Evolutionary conservation across 768 basidiomycete species (phyloP), one percentile per base, ranked within the genome.

Genomic region (Panaeolus papilionaceus): DNA sequence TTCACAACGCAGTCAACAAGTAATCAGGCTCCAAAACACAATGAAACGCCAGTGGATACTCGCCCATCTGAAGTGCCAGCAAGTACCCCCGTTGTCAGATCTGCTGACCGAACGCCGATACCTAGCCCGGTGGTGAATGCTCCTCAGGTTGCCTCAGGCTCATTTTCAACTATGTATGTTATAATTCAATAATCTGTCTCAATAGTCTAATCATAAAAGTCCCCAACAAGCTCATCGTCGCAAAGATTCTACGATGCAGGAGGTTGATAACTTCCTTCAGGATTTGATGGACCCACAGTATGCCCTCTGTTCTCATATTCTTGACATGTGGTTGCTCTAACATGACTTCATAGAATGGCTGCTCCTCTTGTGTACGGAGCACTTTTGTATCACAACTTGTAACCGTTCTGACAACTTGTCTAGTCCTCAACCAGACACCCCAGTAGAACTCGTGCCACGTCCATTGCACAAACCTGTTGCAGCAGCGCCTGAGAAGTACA

Each of bases 201-300:
- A 58, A 33, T 28, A 58, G 9, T 33, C 54, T 58, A 58, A 58
- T 58, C 54, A 58, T 58, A 58, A 37, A 28, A 58, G 54, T 14
- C 9, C 54, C 20, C n/a, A 6, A 23, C n/a, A 6, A 23, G 47
- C 47, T 49, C 47, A 49, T 28, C 28, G 4, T 33, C 20, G 6
- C 33, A 16, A 12, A 58, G 33, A 58, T 33, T 37, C 54, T 2
- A 12, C 12, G 4, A 58, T 33, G 54, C 12, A 16, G 26, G 26
- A 28, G 33, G 54, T 16, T 16, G 14, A 33, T 8, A 28, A 6
- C 4, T 58, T 58, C 7, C 54, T 58, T 28, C 28, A 58, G 1
- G 20, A 65, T 2, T 70, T 83, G 8, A 84, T 85, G 81, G 82
- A 84, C 47, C 8, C 74, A 10, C 75, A 75, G 85, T 86, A 68